These are phyloP conservation scores for Stachybotrys echinatus DNA, from an alignment of 2,329 filamentous ascomycete genomes.

Conservation along the genomic window DNA sequence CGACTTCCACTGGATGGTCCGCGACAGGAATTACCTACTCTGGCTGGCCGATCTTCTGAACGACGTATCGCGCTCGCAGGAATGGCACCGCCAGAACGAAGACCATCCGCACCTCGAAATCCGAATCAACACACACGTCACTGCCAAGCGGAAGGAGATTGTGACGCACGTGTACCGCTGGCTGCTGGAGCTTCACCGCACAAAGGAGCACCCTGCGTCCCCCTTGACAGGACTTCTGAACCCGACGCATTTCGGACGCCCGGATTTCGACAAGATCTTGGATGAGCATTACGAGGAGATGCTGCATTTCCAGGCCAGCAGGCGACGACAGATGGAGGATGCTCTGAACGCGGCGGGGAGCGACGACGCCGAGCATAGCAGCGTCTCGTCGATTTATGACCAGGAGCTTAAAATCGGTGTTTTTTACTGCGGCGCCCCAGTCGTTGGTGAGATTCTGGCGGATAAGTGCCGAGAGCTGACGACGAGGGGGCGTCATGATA, in stretches of 20 bases:
- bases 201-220: constrained; percentile 42
- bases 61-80: constrained; percentile 32
- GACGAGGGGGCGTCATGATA: constrained; percentile 43
- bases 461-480: constrained; percentile 48
- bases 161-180: constrained; percentile 50
- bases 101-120: constrained; percentile 40
- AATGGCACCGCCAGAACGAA: constrained; percentile 30
- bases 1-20: constrained; percentile 57
- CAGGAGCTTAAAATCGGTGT: constrained; percentile 44
- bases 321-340: constrained; percentile 3
- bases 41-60: constrained; percentile 56
- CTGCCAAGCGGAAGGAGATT: constrained; percentile 47
- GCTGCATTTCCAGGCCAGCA: constrained; percentile 26
- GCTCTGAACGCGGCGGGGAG: not conserved
- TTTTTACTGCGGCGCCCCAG: constrained; percentile 51
- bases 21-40: constrained; percentile 48
- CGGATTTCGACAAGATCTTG: constrained; percentile 47
- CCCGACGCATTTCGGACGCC: constrained; percentile 48
- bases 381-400: constrained; percentile 12
- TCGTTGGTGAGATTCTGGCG: constrained; percentile 50
- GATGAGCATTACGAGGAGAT: constrained; percentile 50
- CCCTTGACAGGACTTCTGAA: constrained; percentile 49
- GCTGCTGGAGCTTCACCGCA: constrained; percentile 51
- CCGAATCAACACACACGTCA: constrained; percentile 51
- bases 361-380: not conserved